Evolutionary conservation across 1,139 yeast species (phyloP).

Genomic region (Candida sp.): DNA sequence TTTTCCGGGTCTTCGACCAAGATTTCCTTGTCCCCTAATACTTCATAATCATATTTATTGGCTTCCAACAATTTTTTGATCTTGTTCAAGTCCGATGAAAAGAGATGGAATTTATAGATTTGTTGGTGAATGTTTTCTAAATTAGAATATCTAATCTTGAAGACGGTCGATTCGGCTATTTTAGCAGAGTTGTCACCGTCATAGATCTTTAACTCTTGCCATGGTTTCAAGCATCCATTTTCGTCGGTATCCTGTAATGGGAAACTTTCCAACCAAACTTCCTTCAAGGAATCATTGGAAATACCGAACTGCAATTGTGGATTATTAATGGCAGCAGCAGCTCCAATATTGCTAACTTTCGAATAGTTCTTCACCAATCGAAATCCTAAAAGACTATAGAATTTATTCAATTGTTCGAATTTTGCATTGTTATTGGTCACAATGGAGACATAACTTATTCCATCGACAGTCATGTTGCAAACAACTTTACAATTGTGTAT

Average conservation of each 20-base stretch:
- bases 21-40: conserved; percentile 17
- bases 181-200: conserved; percentile 44
- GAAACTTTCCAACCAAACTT: conserved; percentile 69
- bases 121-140: conserved; percentile 21
- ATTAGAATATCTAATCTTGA: conserved; percentile 56
- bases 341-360: conserved; percentile 42
- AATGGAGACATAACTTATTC: conserved; percentile 50
- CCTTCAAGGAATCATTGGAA: conserved; percentile 61
- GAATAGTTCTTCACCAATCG: conserved; percentile 52
- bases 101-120: conserved; percentile 43
- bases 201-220: conserved; percentile 54
- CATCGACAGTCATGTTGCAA: conserved; percentile 11
- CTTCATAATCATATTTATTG: conserved; percentile 14
- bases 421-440: conserved; percentile 49
- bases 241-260: conserved; percentile 52
- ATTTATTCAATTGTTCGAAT: conserved; percentile 46
- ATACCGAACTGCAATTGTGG: conserved; percentile 45
- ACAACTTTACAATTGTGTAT: neutral
- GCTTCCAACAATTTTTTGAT: conserved; percentile 31
- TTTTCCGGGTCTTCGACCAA: conserved; percentile 54
- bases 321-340: conserved; percentile 27
- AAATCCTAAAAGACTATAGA: conserved; percentile 59
- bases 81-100: conserved; percentile 44
- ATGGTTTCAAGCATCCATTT: conserved; percentile 49
- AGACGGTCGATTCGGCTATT: conserved; percentile 29